These are phyloP conservation scores for Sedum album DNA, from an alignment of 164 flowering plant species.

Conservation along the genomic window DNA sequence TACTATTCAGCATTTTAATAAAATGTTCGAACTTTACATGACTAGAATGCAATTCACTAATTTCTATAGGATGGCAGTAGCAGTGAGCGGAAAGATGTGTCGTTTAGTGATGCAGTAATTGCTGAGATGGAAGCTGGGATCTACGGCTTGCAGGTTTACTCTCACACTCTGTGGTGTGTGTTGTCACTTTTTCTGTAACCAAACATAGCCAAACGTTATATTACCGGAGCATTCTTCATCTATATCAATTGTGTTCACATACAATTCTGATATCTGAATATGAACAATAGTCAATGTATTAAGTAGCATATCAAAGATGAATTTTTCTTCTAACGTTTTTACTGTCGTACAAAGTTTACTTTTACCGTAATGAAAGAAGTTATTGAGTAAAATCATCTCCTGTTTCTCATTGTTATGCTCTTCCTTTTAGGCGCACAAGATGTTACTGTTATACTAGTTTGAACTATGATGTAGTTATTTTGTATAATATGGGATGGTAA, in stretches of 20 bases:
- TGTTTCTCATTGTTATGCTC: neutral
- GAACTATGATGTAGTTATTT: neutral
- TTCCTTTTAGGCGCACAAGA: neutral
- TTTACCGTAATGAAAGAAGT: too few species aligned
- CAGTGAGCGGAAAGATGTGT: slow-evolving; percentile 19
- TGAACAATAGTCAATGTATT: neutral
- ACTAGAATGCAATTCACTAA: neutral
- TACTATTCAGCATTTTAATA: neutral
- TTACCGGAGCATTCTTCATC: neutral
- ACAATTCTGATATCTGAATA: neutral
- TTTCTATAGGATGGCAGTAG: slow-evolving; percentile 17
- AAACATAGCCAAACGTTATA: neutral
- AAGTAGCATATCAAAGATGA: neutral
- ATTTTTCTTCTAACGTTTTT: neutral
- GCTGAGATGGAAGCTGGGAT: slow-evolving; percentile 54
- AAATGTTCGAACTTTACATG: neutral
- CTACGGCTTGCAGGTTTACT: slow-evolving; percentile 47
- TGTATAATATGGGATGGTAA: neutral
- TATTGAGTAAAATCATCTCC: neutral
- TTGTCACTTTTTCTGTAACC: neutral
- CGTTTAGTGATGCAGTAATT: slow-evolving; percentile 37
- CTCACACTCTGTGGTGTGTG: neutral
- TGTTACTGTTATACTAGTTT: neutral
- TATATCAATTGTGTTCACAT: neutral
- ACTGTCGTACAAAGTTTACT: neutral